phyloP scores from a whole-genome alignment of 768 basidiomycete species.

The Trametes villosa region DNA sequence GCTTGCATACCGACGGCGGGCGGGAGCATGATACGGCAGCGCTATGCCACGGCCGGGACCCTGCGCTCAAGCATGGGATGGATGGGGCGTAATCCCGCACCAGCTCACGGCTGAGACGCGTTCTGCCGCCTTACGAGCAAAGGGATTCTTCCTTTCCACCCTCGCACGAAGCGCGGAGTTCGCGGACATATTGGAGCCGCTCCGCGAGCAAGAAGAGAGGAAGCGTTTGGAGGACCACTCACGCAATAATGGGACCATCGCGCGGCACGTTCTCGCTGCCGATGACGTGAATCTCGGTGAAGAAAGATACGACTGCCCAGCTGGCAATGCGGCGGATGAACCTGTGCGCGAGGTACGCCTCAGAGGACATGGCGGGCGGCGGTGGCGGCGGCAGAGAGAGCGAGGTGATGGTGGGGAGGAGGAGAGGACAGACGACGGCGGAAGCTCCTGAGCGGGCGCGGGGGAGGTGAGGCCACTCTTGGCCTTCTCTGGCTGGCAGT shows the following conservation, averaged over 20 bases:
- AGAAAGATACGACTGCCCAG: conserved; percentile 84
- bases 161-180: too few relatives aligned
- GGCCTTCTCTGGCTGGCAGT: too few relatives aligned
- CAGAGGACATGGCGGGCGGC: conserved; percentile 33
- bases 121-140: not conserved
- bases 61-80: not conserved
- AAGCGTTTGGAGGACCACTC: conserved; percentile 39
- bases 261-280: conserved; percentile 87
- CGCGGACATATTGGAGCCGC: not conserved
- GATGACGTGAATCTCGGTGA: conserved; percentile 83
- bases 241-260: conserved; percentile 94
- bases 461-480: conserved; percentile 6
- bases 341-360: conserved; percentile 59
- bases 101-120: not conserved
- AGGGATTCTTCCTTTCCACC: too few relatives aligned
- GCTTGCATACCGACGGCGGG: too few relatives aligned
- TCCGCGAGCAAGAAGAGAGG: not conserved
- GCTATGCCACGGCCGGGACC: too few relatives aligned
- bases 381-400: not conserved
- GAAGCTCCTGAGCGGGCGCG: conserved; percentile 4
- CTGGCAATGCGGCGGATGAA: conserved; percentile 72
- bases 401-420: conserved; percentile 7
- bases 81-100: not conserved
- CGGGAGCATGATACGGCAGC: too few relatives aligned
- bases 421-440: not conserved